Conservation (phyloP, 257 asterid species). For the Coffea eugenioides region DNA sequence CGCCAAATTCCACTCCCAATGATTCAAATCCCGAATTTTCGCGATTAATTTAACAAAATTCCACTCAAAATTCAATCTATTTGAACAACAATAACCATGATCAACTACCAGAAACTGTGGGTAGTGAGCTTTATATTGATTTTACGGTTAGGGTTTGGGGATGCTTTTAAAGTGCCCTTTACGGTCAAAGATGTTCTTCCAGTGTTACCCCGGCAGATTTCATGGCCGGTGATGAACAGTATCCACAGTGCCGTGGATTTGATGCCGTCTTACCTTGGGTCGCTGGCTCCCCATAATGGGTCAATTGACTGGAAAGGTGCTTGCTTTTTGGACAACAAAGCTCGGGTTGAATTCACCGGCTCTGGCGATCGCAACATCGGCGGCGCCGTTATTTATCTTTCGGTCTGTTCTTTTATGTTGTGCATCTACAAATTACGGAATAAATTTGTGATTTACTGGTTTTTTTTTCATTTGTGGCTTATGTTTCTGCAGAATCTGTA, state of each 20-base stretch:
- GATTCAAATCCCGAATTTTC: too few species aligned
- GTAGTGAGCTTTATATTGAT: slow-evolving; percentile 31
- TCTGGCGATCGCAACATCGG: slow-evolving; percentile 84
- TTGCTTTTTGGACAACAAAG: slow-evolving; percentile 75
- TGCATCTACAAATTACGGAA: not conserved
- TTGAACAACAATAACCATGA: not conserved
- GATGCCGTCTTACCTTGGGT: slow-evolving; percentile 86
- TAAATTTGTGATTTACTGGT: not conserved
- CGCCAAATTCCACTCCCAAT: too few species aligned
- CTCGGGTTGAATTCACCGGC: slow-evolving; percentile 57
- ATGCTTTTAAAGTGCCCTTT: slow-evolving; percentile 75
- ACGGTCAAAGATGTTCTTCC: slow-evolving; percentile 84
- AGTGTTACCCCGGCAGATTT: slow-evolving; percentile 76
- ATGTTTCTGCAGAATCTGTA: not conserved
- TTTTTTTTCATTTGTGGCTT: not conserved
- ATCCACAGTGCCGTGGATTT: slow-evolving; percentile 88
- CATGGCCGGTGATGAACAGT: slow-evolving; percentile 89
- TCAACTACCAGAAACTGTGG: slow-evolving; percentile 23
- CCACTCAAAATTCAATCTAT: too few species aligned
- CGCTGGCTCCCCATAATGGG: slow-evolving; percentile 82
- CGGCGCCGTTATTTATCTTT: slow-evolving; percentile 70
- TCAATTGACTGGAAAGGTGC: slow-evolving; percentile 89
- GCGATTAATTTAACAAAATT: too few species aligned
- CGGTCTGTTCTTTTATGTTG: slow-evolving; percentile 45
- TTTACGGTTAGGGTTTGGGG: slow-evolving; percentile 57